phyloP scores from a whole-genome alignment of 805 yeast genomes.

The Danielia oregonensis region DNA sequence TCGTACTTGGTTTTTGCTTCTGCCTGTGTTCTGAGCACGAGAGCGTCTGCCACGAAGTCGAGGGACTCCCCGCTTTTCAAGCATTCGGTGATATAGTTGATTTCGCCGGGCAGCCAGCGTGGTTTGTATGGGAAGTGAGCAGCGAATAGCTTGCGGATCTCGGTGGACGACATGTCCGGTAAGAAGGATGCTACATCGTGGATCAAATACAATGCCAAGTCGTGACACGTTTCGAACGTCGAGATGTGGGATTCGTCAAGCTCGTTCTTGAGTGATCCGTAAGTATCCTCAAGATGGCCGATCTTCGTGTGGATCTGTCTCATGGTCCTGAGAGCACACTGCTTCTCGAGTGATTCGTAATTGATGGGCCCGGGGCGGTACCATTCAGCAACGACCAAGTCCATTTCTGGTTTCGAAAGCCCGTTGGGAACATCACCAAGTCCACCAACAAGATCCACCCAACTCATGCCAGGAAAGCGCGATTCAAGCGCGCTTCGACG shows the following conservation, averaged over 20 bases:
- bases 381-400: conserved; percentile 16
- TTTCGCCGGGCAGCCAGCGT: conserved; percentile 11
- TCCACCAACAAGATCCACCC: not conserved
- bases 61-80: conserved; percentile 4
- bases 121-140: conserved; percentile 10
- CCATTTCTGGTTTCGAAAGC: conserved; percentile 13
- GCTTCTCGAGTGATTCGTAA: conserved; percentile 10
- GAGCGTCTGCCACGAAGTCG: conserved; percentile 3
- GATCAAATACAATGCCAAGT: conserved; percentile 4
- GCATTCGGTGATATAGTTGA: conserved; percentile 7
- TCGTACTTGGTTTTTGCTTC: conserved; percentile 7
- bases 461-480: not conserved
- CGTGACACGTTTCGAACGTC: conserved; percentile 13
- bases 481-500: conserved; percentile 1
- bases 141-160: conserved; percentile 6
- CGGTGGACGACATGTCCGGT: conserved; percentile 8
- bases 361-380: conserved; percentile 9
- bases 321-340: conserved; percentile 11
- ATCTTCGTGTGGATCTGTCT: conserved; percentile 8
- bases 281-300: conserved; percentile 9
- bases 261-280: conserved; percentile 9
- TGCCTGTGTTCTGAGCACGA: conserved; percentile 10
- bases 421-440: not conserved
- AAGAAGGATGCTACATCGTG: conserved; percentile 5
- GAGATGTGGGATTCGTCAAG: conserved; percentile 9